Percentiles rank a stretch among this genome's conserved stretches.
Conservation (phyloP, 176 grass and related monocot genomes). For the Oryza glaberrima region DNA sequence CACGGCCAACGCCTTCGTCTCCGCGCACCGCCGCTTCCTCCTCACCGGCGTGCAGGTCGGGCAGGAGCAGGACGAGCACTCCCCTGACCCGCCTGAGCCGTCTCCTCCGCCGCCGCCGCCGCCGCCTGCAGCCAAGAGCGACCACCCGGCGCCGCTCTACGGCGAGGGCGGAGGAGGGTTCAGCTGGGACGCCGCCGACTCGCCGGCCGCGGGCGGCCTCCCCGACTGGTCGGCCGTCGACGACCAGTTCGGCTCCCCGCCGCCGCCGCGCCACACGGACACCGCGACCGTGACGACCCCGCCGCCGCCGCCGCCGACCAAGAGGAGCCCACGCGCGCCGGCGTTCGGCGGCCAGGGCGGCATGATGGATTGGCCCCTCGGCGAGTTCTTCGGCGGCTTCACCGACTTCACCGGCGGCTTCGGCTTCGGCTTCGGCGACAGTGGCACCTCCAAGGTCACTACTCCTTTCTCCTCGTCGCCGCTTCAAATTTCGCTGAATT, state of each 20-base stretch:
- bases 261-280: neutral
- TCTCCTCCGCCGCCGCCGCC: constrained; percentile 12
- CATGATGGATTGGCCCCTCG: constrained; percentile 70
- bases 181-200: constrained; percentile 16
- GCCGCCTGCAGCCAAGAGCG: constrained; percentile 29
- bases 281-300: neutral
- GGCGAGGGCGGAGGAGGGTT: constrained; percentile 32
- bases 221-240: constrained; percentile 41
- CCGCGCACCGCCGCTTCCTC: constrained; percentile 82
- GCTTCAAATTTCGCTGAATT: neutral
- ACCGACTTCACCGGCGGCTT: constrained; percentile 56
- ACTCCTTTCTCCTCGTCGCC: neutral
- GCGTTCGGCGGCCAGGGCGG: constrained; percentile 32
- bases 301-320: neutral
- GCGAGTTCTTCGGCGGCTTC: constrained; percentile 75
- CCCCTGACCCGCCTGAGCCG: constrained; percentile 24
- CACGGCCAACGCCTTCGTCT: constrained; percentile 76
- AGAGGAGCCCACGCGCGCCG: constrained; percentile 42
- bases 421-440: constrained; percentile 63
- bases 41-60: constrained; percentile 94
- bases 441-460: constrained; percentile 67
- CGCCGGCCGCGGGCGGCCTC: constrained; percentile 22
- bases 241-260: constrained; percentile 43
- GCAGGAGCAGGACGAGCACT: constrained; percentile 27
- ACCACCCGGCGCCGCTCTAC: constrained; percentile 17